These are phyloP conservation scores for Gynostemma pentaphyllum DNA, from an alignment of 306 rosid genomes.

Conservation along the genomic window DNA sequence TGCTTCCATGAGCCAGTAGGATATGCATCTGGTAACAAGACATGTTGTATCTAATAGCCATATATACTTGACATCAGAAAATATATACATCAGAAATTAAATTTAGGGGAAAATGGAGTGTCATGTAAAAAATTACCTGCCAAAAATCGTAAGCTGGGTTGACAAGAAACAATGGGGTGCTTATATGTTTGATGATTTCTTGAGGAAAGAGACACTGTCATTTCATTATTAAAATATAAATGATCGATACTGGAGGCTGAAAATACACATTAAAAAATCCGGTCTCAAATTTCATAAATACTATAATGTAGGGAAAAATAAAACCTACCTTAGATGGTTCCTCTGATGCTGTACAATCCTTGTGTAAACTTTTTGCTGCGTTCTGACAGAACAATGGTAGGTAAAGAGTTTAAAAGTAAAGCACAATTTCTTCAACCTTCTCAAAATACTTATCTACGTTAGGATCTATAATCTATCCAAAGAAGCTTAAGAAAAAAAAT, in stretches of 20 bases:
- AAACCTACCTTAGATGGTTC: constrained; percentile 62
- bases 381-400: constrained; percentile 36
- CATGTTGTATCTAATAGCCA: constrained; percentile 61
- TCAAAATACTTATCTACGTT: not conserved
- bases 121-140: constrained; percentile 53
- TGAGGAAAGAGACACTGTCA: constrained; percentile 82
- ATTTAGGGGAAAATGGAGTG: constrained; percentile 15
- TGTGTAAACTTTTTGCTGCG: constrained; percentile 54
- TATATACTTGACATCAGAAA: constrained; percentile 3
- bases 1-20: constrained; percentile 53
- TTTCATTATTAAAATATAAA: constrained; percentile 12
- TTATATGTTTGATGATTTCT: constrained; percentile 44
- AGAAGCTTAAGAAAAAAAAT: not conserved
- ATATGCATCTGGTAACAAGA: constrained; percentile 65
- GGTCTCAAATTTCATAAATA: constrained; percentile 1
- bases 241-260: not conserved
- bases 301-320: constrained; percentile 12
- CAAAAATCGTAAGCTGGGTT: constrained; percentile 88
- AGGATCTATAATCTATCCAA: not conserved
- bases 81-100: constrained; percentile 8
- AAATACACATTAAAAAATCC: not conserved
- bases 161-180: constrained; percentile 78
- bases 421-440: not conserved
- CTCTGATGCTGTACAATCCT: constrained; percentile 49
- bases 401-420: not conserved